Base-by-base conservation (phyloP, 257 asterid genomes). In the Petrea volubilis region DNA sequence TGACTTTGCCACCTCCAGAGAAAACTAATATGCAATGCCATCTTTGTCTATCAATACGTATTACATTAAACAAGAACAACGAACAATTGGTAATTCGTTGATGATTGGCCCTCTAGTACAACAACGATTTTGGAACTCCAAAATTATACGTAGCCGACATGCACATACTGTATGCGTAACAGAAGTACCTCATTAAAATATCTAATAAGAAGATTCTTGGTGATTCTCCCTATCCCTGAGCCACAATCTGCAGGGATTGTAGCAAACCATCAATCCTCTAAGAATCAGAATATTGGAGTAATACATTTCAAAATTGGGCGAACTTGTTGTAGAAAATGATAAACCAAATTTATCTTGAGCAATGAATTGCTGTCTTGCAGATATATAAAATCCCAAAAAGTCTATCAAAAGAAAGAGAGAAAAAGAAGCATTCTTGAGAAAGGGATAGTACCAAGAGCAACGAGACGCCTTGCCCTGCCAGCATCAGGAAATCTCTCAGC, bases 181-280 rank as follows among this genome's bases (percentile, higher is more conserved):
- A 70, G 50, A 52, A 34, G 34, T 71, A 91, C 97, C 97, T 92
- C 97, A 62, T 83, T 88, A 74, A 95, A 95, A 81, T 90, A 87
- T 78, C 91, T 79, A 17, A 90, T 84, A 43, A 95, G 96, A 78
- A 95, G 96, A 80, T 92, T 87, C 82, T 85, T 88, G 74, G 96
- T 78, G 58, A 95, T 60, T 77, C 98, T 88, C 51, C 99, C 99
- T 66, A 95, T 88, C 67, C 99, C 99, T 5, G 97, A 90, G 67
- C 99, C 98, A 83, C 98, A 95, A 85, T 95, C 98, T 93, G 87
- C 85, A 79, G 33, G 17, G 36, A 25, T 61, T 17, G 62, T 13
- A 77, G 17, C 59, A 67, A 75, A 74, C 51, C 24, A 73, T 70
- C 74, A 77, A 73, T 55, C 51, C 49, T 15, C 58, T 17, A n/a